Evolutionary conservation across 2,329 filamentous ascomycete genomes (phyloP), one percentile per base, ranked within the genome.

Genomic region (Hypomyces rosellus): DNA sequence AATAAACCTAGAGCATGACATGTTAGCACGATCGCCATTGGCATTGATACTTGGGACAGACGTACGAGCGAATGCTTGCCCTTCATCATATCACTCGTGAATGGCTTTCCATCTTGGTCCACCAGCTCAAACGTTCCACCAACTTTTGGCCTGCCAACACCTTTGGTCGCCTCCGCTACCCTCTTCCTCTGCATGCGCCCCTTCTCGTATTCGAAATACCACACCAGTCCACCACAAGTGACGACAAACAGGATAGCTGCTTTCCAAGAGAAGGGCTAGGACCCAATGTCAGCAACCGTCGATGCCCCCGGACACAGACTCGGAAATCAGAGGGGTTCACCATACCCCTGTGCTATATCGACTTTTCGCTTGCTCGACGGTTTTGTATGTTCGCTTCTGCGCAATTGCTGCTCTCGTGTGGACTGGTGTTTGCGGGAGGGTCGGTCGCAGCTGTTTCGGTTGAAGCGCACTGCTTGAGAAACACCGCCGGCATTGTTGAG

Each of bases 181-280:
- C 90, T 81, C 74, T 91, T 88, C 55, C 91, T 82, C 65, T 93
- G 85, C 82, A 99, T 85, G 63, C 93, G 85, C 61, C 82, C 82
- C 75, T 97, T 97, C 70, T 99, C 93, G 61, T 84, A 82, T 63
- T 91, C 89, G 70, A 99, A 97, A 68, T 97, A 99, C 70, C 88
- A 81, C 54, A 90, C 84, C 62, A 99, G 77, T 25, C 82, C 85
- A 12, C 74, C 84, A 59, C 88, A 90, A 2, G 90, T 86, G 43
- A 79, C 65, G 57, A 97, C 76, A 73, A 99, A 97, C 56, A 99
- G 77, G 46, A 90, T 60, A 15, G 89, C 92, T 33, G 92, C 86
- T 71, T 89, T 92, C 82, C 88, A 91, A 48, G 91, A 96, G 74
- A 99, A 97, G 30, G 93, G 93, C 85, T 90, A 49, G 53, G n/a